Percentiles rank a stretch among this genome's conserved stretches.
Evolutionary conservation across 768 basidiomycete species (phyloP).

Genomic region (Lactarius hengduanensis): DNA sequence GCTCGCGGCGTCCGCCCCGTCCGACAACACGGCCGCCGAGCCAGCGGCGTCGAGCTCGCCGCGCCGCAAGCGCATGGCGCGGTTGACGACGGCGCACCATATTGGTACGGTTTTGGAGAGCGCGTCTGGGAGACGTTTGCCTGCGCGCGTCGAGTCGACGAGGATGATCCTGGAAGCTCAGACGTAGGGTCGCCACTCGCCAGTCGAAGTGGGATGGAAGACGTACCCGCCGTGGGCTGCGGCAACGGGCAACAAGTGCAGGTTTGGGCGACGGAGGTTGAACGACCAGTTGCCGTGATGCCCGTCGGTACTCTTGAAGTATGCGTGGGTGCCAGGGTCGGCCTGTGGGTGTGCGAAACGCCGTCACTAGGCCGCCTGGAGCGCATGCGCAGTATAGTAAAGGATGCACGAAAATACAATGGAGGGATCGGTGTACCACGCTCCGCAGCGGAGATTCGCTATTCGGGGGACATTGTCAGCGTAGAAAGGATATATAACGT

Average conservation of each 20-base stretch:
- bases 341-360: conserved; percentile 27
- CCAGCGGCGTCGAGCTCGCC: conserved; percentile 8
- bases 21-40: too few species aligned
- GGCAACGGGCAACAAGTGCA: conserved; percentile 68
- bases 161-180: conserved; percentile 59
- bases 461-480: conserved; percentile 11
- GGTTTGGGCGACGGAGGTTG: conserved; percentile 78
- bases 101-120: conserved; percentile 88
- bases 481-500: not conserved
- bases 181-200: not conserved
- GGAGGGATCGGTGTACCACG: conserved; percentile 84
- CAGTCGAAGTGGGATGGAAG: not conserved
- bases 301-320: conserved; percentile 93
- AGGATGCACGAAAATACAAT: conserved; percentile 42
- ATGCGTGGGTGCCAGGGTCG: conserved; percentile 47
- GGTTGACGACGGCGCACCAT: conserved; percentile 91
- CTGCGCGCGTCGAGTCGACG: conserved; percentile 90
- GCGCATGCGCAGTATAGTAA: conserved; percentile 6
- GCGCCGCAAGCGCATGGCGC: conserved; percentile 45
- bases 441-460: conserved; percentile 94
- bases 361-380: conserved; percentile 27
- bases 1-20: conserved; percentile 15
- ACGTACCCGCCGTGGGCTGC: conserved; percentile 58
- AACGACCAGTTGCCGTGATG: conserved; percentile 85
- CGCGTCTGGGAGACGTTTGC: conserved; percentile 93